phyloP scores from a whole-genome alignment of 441 rosid genomes.

The Francoa sonchifolia region DNA sequence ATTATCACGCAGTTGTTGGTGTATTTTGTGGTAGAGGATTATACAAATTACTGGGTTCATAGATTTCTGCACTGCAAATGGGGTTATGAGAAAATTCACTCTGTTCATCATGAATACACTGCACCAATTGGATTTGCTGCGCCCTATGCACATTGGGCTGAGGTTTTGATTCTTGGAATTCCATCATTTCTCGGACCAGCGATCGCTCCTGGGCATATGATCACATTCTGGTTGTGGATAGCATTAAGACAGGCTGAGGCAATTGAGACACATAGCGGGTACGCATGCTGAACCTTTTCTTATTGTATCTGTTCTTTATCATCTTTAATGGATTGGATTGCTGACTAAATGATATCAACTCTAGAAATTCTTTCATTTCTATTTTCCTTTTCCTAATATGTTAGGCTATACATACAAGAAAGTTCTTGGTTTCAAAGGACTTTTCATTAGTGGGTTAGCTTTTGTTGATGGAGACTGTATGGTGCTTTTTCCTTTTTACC shows the following conservation, averaged over 20 bases:
- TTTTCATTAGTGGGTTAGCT: constrained; percentile 22
- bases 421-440: constrained; percentile 22
- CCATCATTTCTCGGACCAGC: constrained; percentile 93
- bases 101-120: constrained; percentile 70
- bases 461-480: constrained; percentile 18
- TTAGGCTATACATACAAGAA: no score
- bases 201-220: constrained; percentile 75
- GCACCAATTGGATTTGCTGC: constrained; percentile 83
- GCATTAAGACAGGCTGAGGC: constrained; percentile 78
- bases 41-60: constrained; percentile 83
- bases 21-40: constrained; percentile 72
- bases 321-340: constrained; percentile 21
- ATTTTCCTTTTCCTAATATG: constrained; percentile 18
- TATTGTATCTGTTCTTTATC: no score
- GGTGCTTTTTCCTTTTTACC: constrained; percentile 11
- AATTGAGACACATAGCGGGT: constrained; percentile 91
- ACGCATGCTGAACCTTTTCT: constrained; percentile 27
- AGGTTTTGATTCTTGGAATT: constrained; percentile 68
- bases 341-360: constrained; percentile 27
- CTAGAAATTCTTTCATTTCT: constrained; percentile 16
- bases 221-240: constrained; percentile 83
- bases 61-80: constrained; percentile 67
- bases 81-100: constrained; percentile 89
- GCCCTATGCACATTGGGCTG: constrained; percentile 88
- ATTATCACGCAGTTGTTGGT: constrained; percentile 47